A percentile compares a stretch with the other conserved stretches of the same genome.
phyloP scores from a whole-genome alignment of 2,329 filamentous ascomycete species.

The Curvularia verruculosa region DNA sequence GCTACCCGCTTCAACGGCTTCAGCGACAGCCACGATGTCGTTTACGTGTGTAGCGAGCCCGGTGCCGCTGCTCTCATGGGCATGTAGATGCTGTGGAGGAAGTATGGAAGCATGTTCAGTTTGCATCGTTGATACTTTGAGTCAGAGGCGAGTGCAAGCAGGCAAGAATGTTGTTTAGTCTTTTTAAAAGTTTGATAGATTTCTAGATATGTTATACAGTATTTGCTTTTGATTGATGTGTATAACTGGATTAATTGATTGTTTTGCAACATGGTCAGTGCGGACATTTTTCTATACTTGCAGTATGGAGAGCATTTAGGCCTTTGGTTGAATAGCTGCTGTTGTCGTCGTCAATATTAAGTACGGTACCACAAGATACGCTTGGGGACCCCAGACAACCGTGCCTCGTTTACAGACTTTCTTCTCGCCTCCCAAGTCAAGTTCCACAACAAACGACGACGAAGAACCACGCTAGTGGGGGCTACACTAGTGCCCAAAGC shows the following conservation, averaged over 20 bases:
- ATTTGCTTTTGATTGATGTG: neutral
- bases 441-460: neutral
- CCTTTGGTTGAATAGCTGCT: too few relatives aligned
- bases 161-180: neutral
- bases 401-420: too few relatives aligned
- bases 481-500: neutral
- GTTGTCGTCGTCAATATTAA: neutral
- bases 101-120: neutral
- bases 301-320: neutral
- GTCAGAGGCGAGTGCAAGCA: neutral
- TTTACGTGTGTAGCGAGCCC: conserved; percentile 94
- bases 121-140: neutral
- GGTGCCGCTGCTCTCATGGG: conserved; percentile 76
- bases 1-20: conserved; percentile 98
- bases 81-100: conserved; percentile 22
- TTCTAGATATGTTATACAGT: conserved; percentile 5
- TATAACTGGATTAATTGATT: too few relatives aligned
- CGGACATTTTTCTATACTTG: neutral
- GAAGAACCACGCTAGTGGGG: neutral
- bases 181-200: conserved; percentile 16
- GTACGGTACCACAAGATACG: neutral
- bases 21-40: conserved; percentile 85
- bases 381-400: too few relatives aligned
- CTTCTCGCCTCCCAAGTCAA: neutral
- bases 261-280: neutral